Evolutionary conservation across 768 basidiomycete species (phyloP).

Genomic region (Strobilomyces confusus): DNA sequence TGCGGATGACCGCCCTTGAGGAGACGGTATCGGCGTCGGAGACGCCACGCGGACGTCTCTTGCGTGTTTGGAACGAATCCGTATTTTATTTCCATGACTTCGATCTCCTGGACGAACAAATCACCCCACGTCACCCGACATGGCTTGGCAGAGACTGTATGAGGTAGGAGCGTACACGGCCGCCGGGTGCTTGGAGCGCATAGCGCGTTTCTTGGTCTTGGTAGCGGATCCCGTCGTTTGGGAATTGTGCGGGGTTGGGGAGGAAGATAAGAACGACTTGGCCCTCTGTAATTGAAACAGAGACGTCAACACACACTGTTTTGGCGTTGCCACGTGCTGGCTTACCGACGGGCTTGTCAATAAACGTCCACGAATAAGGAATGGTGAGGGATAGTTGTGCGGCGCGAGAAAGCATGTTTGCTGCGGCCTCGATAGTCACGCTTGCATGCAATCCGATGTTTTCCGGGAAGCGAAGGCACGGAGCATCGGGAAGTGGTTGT

Average conservation of each 20-base stretch:
- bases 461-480: constrained; percentile 72
- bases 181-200: constrained; percentile 42
- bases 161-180: constrained; percentile 46
- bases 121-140: not conserved
- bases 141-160: not conserved
- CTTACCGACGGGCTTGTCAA: constrained; percentile 75
- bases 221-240: constrained; percentile 73
- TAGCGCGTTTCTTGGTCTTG: constrained; percentile 68
- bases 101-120: constrained; percentile 55
- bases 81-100: constrained; percentile 67
- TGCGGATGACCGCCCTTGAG: constrained; percentile 68
- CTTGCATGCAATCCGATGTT: constrained; percentile 53
- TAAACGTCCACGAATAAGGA: constrained; percentile 69
- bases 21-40: constrained; percentile 69
- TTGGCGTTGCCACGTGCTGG: not conserved
- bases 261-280: constrained; percentile 65
- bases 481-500: constrained; percentile 55
- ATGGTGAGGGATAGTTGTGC: constrained; percentile 48
- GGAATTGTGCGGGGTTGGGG: constrained; percentile 55
- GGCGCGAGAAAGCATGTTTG: constrained; percentile 60
- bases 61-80: constrained; percentile 69
- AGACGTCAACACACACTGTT: not conserved
- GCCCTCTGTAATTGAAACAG: constrained; percentile 45
- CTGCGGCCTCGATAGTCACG: constrained; percentile 54
- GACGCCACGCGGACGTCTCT: constrained; percentile 62